phyloP scores from a whole-genome alignment of 1,139 yeast species.

The Sugiyamaella neomexicana region DNA sequence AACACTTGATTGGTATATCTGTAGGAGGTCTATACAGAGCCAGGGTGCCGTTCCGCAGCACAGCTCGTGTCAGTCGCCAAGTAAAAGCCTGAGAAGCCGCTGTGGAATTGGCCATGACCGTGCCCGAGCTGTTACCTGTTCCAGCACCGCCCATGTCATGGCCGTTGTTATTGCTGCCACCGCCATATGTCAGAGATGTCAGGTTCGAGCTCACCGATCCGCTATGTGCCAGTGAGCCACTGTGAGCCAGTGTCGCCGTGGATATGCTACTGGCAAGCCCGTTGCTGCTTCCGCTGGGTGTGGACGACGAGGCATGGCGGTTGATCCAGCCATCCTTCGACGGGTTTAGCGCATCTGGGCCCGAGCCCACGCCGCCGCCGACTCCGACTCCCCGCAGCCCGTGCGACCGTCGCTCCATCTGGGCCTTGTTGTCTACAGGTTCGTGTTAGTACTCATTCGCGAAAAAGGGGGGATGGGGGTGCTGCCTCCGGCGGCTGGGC shows the following conservation, averaged over 20 bases:
- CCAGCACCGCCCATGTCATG: neutral
- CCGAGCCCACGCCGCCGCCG: neutral
- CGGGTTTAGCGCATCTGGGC: constrained; percentile 14
- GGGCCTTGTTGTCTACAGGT: neutral
- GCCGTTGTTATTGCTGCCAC: no score
- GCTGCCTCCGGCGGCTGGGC: neutral
- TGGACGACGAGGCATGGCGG: constrained; percentile 23
- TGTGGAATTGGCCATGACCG: no score
- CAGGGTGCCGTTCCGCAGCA: constrained; percentile 36
- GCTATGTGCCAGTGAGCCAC: constrained; percentile 3
- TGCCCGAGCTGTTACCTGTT: no score
- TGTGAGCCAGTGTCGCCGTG: neutral
- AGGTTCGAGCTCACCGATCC: constrained; percentile 3
- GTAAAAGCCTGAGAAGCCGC: constrained; percentile 10
- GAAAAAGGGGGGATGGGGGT: neutral
- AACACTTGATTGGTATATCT: constrained; percentile 33
- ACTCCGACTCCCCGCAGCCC: constrained; percentile 7
- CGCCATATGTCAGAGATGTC: neutral
- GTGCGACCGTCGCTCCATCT: constrained; percentile 14
- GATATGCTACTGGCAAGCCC: constrained; percentile 12
- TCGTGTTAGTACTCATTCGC: neutral
- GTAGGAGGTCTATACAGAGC: constrained; percentile 38
- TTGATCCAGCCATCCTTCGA: constrained; percentile 32
- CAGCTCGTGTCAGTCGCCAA: constrained; percentile 39
- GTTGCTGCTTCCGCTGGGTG: neutral